These are phyloP conservation scores for Botrytis fragariae DNA, from an alignment of 2,329 filamentous ascomycete species.

Conservation along the genomic window DNA sequence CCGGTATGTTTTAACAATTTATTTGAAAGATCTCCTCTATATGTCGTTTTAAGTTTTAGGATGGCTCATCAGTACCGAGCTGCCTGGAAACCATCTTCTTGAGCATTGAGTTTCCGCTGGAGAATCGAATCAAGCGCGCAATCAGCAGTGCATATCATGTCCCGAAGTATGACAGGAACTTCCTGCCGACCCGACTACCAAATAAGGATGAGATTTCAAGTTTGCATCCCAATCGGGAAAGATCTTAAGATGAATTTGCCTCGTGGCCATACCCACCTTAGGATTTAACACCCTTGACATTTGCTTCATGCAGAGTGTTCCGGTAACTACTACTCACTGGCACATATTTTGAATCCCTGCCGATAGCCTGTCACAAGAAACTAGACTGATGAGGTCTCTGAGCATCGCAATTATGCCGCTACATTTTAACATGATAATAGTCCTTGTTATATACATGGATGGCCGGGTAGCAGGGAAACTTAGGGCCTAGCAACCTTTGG, in stretches of 20 bases:
- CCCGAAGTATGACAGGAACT: conserved; percentile 22
- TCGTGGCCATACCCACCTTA: conserved; percentile 19
- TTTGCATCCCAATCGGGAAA: conserved; percentile 20
- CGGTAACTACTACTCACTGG: conserved; percentile 11
- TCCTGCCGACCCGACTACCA: conserved; percentile 8
- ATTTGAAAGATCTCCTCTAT: conserved; percentile 29
- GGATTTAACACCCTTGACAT: conserved; percentile 6
- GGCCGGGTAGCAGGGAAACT: conserved; percentile 32
- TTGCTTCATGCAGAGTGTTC: conserved; percentile 14
- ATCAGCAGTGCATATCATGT: conserved; percentile 34
- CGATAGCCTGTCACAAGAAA: conserved; percentile 2
- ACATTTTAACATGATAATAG: conserved; percentile 13
- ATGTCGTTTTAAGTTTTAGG: conserved; percentile 19
- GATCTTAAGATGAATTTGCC: conserved; percentile 17
- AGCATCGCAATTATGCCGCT: neutral
- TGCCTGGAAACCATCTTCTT: conserved; percentile 14
- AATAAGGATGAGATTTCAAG: conserved; percentile 8
- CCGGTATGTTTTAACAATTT: conserved; percentile 36
- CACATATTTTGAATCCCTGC: conserved; percentile 7
- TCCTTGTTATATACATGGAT: conserved; percentile 27
- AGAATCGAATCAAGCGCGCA: conserved; percentile 22
- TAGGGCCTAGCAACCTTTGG: conserved; percentile 28
- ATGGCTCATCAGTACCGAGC: conserved; percentile 35
- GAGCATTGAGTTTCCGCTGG: neutral
- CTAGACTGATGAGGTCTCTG: neutral